phyloP scores from a whole-genome alignment of 305 asterid species.

The Fraxinus paxiana region DNA sequence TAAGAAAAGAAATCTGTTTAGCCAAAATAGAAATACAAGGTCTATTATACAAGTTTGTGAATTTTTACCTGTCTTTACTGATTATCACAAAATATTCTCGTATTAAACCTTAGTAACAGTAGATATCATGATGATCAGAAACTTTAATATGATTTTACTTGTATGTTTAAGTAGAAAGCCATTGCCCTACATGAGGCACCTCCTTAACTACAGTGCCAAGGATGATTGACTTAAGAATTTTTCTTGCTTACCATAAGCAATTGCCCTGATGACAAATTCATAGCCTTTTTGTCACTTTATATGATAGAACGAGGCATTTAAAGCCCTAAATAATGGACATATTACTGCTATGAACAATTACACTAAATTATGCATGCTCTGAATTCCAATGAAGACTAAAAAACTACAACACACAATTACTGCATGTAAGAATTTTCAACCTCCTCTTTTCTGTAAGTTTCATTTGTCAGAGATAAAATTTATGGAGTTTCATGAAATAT shows the following conservation, averaged over 20 bases:
- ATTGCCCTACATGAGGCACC: not conserved
- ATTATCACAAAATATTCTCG: not conserved
- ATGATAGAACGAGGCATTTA: not conserved
- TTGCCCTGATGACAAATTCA: not conserved
- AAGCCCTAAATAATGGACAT: not conserved
- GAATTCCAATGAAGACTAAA: not conserved
- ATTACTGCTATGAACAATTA: not conserved
- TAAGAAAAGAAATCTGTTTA: not conserved
- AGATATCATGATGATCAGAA: not conserved
- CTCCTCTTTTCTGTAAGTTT: not conserved
- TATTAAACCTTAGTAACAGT: not conserved
- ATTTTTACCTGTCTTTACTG: not conserved
- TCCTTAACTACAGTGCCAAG: not conserved
- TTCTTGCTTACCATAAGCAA: not conserved
- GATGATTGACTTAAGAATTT: not conserved
- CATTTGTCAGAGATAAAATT: not conserved
- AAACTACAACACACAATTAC: not conserved
- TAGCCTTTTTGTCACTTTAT: not conserved
- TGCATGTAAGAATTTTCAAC: not conserved
- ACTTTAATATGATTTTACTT: not conserved
- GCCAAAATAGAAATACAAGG: not conserved
- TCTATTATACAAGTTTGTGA: not conserved
- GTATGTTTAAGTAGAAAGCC: not conserved
- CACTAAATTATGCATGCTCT: not conserved
- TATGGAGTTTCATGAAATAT: not conserved